Evolutionary conservation across 257 asterid genomes (phyloP).

Genomic region (Plantago ovata): DNA sequence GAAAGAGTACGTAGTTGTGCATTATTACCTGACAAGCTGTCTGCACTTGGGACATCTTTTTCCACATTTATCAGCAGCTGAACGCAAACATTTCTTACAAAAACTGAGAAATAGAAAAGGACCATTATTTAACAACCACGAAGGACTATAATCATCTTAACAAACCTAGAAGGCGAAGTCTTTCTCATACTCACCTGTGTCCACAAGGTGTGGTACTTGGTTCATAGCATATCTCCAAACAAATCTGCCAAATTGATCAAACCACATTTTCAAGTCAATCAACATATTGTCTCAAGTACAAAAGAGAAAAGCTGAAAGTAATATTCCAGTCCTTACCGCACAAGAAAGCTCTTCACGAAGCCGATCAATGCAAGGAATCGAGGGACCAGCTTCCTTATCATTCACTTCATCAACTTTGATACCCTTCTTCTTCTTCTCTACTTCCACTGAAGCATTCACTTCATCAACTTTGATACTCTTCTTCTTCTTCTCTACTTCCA

Average conservation of each 20-base stretch:
- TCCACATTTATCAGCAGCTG: conserved; percentile 95
- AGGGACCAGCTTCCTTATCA: conserved; percentile 28
- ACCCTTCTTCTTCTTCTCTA: conserved; percentile 30
- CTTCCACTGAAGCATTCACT: conserved; percentile 12
- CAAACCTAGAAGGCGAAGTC: background rate
- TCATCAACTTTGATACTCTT: conserved; percentile 7
- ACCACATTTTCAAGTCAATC: conserved; percentile 3
- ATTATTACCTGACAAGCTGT: conserved; percentile 70
- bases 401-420: conserved; percentile 28
- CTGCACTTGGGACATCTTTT: conserved; percentile 97
- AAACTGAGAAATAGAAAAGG: conserved; percentile 40
- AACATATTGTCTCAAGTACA: background rate
- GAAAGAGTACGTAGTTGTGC: background rate
- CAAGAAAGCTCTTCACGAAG: conserved; percentile 98
- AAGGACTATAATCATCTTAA: background rate
- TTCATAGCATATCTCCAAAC: conserved; percentile 90
- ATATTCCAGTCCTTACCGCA: conserved; percentile 48
- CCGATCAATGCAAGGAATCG: conserved; percentile 70
- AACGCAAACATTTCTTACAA: conserved; percentile 75
- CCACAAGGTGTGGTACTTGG: conserved; percentile 99
- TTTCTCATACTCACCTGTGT: conserved; percentile 57
- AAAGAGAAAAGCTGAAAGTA: background rate
- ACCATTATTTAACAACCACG: conserved; percentile 7
- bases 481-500: conserved; percentile 17
- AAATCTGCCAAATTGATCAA: conserved; percentile 51